Conservation (phyloP, 1,139 yeast genomes). For the Debaryomycetaceae sp. region DNA sequence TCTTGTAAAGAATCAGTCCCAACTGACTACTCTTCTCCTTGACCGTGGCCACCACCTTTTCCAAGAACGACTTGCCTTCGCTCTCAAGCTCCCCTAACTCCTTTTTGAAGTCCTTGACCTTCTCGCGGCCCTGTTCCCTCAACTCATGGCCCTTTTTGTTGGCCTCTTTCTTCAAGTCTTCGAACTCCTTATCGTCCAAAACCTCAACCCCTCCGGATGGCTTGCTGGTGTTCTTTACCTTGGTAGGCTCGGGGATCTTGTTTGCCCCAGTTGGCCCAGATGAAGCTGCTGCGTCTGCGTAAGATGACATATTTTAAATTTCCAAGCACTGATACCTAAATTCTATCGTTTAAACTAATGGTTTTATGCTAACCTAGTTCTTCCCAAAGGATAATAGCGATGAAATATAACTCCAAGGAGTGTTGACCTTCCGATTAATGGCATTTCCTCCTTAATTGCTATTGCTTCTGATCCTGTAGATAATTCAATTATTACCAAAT, state of each 20-base stretch:
- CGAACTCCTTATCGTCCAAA: slow-evolving; percentile 26
- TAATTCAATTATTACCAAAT: background rate
- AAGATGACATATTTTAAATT: slow-evolving; percentile 14
- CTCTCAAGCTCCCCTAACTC: slow-evolving; percentile 26
- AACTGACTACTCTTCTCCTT: slow-evolving; percentile 6
- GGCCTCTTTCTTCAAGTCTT: slow-evolving; percentile 24
- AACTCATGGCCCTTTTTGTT: slow-evolving; percentile 18
- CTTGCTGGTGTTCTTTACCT: slow-evolving; percentile 18
- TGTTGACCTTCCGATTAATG: background rate
- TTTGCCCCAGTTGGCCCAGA: slow-evolving; percentile 30
- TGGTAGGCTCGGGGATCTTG: slow-evolving; percentile 23
- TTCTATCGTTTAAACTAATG: background rate
- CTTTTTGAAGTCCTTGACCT: slow-evolving; percentile 15
- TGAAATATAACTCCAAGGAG: background rate
- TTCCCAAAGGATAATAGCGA: background rate
- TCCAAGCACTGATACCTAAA: background rate
- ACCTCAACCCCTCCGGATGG: slow-evolving; percentile 29
- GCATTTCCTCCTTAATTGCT: slow-evolving; percentile 5
- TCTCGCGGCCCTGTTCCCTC: slow-evolving; percentile 14
- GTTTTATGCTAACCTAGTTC: background rate
- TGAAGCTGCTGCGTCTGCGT: slow-evolving; percentile 42
- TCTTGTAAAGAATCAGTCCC: slow-evolving; percentile 9
- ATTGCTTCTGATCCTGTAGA: slow-evolving; percentile 11
- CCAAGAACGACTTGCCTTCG: slow-evolving; percentile 20
- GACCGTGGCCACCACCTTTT: slow-evolving; percentile 11